Evolutionary conservation across 345 rosid genomes (phyloP).

Genomic region (Rhodamnia rubescens): DNA sequence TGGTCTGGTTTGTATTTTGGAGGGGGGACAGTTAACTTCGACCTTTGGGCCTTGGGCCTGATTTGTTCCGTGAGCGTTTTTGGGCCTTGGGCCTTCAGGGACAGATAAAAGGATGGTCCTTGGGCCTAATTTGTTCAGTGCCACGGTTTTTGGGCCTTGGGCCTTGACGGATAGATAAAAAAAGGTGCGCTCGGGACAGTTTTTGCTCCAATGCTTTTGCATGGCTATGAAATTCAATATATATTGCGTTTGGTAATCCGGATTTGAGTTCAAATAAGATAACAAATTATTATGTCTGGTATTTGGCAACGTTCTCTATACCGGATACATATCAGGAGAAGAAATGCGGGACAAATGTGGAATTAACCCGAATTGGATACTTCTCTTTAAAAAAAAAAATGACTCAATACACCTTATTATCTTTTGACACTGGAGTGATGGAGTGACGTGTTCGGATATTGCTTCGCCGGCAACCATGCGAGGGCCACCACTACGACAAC

Average conservation of each 20-base stretch:
- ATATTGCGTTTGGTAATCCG: neutral
- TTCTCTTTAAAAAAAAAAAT: no score
- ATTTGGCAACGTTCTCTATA: neutral
- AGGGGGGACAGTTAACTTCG: neutral
- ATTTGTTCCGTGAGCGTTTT: neutral
- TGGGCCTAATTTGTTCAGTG: neutral
- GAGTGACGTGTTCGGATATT: no score
- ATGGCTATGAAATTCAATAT: neutral
- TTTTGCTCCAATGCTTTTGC: neutral
- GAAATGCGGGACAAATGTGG: no score
- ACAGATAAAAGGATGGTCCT: neutral
- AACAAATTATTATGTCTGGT: neutral
- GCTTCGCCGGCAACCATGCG: neutral
- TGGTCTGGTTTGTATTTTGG: neutral
- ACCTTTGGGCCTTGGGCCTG: neutral
- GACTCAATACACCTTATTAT: no score
- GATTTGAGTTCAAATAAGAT: neutral
- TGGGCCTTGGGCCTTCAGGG: neutral
- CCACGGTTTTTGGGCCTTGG: neutral
- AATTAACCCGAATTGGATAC: no score
- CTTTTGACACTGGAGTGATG: no score
- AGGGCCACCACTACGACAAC: neutral
- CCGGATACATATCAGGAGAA: neutral
- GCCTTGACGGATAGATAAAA: neutral
- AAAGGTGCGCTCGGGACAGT: neutral